A percentile compares a stretch with the other conserved stretches of the same genome.
phyloP scores from a whole-genome alignment of 208 protist species.

The Balamuthia mandrillaris region DNA sequence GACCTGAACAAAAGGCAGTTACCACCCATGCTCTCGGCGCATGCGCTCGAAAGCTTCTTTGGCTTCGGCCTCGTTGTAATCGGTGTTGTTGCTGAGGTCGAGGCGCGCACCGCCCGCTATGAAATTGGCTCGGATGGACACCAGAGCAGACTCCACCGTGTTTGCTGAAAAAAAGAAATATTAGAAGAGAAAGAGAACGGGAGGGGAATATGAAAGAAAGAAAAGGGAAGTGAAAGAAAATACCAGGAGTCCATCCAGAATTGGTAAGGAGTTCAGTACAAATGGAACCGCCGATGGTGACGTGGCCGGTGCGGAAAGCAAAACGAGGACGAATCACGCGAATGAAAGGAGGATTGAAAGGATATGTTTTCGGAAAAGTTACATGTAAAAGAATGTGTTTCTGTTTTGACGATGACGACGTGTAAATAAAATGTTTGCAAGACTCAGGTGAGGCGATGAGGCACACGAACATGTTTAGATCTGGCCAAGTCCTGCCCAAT shows the following conservation, averaged over 20 bases:
- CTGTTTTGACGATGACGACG: constrained; percentile 14
- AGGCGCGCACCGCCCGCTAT: constrained; percentile 49
- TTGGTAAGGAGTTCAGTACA: constrained; percentile 69
- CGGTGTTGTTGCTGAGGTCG: constrained; percentile 46
- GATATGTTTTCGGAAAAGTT: constrained; percentile 58
- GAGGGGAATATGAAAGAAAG: background rate
- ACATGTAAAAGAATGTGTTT: constrained; percentile 50
- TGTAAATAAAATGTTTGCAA: background rate
- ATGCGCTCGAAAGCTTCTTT: constrained; percentile 46
- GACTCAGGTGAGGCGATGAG: background rate
- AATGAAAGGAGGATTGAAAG: constrained; percentile 63
- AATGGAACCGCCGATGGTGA: constrained; percentile 71
- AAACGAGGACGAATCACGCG: constrained; percentile 60
- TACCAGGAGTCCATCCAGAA: constrained; percentile 62
- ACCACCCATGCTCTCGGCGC: constrained; percentile 15
- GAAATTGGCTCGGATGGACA: constrained; percentile 61
- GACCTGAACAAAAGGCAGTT: background rate
- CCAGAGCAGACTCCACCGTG: constrained; percentile 57
- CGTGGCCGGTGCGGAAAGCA: constrained; percentile 57
- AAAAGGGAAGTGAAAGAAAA: background rate
- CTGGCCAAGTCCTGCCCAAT: constrained; percentile 48
- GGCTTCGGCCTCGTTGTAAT: constrained; percentile 57
- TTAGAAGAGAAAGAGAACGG: too few species aligned
- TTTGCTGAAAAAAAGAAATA: constrained; percentile 16
- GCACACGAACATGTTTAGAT: background rate